phyloP scores from a whole-genome alignment of 805 yeast species.

The Metschnikowia gelsemii region DNA sequence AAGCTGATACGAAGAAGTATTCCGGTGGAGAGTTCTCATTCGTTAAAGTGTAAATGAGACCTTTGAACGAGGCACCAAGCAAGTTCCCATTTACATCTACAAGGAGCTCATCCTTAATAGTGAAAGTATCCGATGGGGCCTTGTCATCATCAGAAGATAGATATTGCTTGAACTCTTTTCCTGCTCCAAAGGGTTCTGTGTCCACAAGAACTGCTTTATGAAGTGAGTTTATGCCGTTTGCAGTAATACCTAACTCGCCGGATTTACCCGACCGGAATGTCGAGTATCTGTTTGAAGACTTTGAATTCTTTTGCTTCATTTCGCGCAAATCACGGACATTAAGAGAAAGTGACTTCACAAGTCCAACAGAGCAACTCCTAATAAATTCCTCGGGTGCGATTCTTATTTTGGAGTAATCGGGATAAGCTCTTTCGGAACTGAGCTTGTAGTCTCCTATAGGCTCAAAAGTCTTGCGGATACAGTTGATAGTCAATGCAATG shows the following conservation, averaged over 20 bases:
- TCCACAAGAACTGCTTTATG: slow-evolving; percentile 33
- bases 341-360: slow-evolving; percentile 42
- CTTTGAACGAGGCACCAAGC: slow-evolving; percentile 70
- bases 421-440: slow-evolving; percentile 58
- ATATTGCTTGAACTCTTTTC: slow-evolving; percentile 38
- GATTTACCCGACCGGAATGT: slow-evolving; percentile 51
- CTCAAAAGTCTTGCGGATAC: slow-evolving; percentile 51
- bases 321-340: slow-evolving; percentile 26
- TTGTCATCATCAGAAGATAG: slow-evolving; percentile 21
- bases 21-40: slow-evolving; percentile 66
- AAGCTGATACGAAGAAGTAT: slow-evolving; percentile 66
- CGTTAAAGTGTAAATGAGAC: slow-evolving; percentile 62
- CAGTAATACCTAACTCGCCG: slow-evolving; percentile 47
- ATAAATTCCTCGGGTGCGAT: slow-evolving; percentile 63
- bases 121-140: slow-evolving; percentile 9
- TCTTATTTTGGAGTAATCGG: slow-evolving; percentile 58
- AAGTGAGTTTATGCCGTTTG: slow-evolving; percentile 48
- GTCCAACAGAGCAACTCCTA: slow-evolving; percentile 57
- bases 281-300: slow-evolving; percentile 44
- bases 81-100: slow-evolving; percentile 52
- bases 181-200: slow-evolving; percentile 33
- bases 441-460: slow-evolving; percentile 67
- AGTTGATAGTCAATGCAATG: slow-evolving; percentile 47
- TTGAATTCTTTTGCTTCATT: slow-evolving; percentile 22
- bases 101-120: slow-evolving; percentile 47